Evolutionary conservation across 75 land plant species (phyloP), one percentile per base, ranked within the genome.

Genomic region (Selaginella moellendorffii): DNA sequence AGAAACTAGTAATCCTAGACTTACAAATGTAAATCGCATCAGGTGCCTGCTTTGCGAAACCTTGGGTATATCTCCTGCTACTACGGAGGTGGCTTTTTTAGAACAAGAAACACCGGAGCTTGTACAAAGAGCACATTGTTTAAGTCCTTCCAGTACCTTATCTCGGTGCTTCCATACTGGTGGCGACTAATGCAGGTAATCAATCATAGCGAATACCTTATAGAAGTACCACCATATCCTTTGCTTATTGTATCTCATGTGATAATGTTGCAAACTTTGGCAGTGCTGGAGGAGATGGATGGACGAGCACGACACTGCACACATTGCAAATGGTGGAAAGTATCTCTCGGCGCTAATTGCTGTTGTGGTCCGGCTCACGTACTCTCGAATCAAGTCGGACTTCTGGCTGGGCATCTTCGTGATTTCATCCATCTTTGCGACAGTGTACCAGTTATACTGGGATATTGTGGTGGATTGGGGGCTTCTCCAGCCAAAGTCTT

Each of bases 1-100:
- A 23, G 14, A 1, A 1, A 30, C 30, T 5, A 18, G 8, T 12
- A 18, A n/a, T 30, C n/a, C 8, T 29, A n/a, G 46, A 9, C 2
- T n/a, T 24, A 14, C 21, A 1, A 14, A n/a, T 31, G 2, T 56
- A 19, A 56, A 19, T 24, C 8, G 5, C 23, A 21, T 2, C 67
- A 79, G 82, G 73, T 79, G 1, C 79, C 68, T 30, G 77, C 80
- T 0, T 2, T 80, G 24, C 63, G 86, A 53, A 70, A 77, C 28
- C 14, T 72, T 5, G 73, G 72, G 54, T 72, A 74, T 19, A 74
- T 80, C 20, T 28, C 77, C 24, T 83, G 86, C 71, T 83, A 75
- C 68, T 83, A 77, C 61, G 64, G 67, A 17, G 77, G 66, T 67
- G 77, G 79, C 56, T 67, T 64, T 19, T 77, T 62, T 30, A 54